Base-by-base conservation (phyloP, 345 rosid genomes). In the Reutealis trisperma region DNA sequence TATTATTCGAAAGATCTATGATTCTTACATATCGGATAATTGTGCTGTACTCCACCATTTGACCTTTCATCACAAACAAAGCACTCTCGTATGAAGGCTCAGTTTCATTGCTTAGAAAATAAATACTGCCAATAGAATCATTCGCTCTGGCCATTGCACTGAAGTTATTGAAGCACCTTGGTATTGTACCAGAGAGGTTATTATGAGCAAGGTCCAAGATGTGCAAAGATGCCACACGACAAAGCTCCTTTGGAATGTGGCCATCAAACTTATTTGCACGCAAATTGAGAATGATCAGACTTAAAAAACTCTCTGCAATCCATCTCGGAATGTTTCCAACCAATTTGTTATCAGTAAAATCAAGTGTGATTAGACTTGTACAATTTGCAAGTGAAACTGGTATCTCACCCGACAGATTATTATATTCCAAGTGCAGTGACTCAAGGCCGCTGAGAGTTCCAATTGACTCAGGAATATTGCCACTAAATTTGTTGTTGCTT, bases 131-230 rank as follows among this genome's bases (percentile, higher is more conserved):
- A 34, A 5, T 4, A 34, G 37, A 34, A 21, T 21, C 9, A 54
- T 5, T 9, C 22, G 13, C n/a, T 25, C 24, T 27, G 30, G 30
- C 62, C 72, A 65, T 70, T 10, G 57, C 62, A 8, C n/a, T 59
- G 0, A 76, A 67, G 30, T 67, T 67, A 61, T 5, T 14, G 37
- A 81, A 34, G 25, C 75, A 72, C 12, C 24, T 66, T 4, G 77
- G 80, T 22, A 80, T 11, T 2, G 16, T 13, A 8, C 54, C 75
- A 0, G 72, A 63, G 13, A 70, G 30, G n/a, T 30, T 75, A 60
- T 75, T 80, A 1, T 57, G 0, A 2, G 75, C 72, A 9, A 79
- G 60, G 30, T 79, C 79, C 19, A 63, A 3, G 5, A 75, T 54
- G 0, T 75, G 79, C 6, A 70, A 59, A 30, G 5, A 41, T 37